phyloP scores from a whole-genome alignment of 2,329 filamentous ascomycete species.

The Cercospora sesami region DNA sequence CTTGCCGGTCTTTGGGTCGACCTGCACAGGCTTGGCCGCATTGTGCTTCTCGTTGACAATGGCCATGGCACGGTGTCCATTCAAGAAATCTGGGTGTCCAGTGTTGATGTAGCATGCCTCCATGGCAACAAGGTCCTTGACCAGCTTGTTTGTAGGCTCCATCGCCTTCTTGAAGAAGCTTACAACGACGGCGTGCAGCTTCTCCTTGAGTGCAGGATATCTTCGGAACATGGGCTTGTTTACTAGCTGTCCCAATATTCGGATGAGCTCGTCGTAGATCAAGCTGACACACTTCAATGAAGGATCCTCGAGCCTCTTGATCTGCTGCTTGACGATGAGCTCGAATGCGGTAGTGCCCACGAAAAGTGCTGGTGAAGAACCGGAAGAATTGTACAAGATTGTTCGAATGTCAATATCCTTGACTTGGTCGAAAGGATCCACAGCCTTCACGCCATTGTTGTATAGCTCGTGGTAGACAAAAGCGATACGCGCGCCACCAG shows the following conservation, averaged over 20 bases:
- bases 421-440: constrained; percentile 95
- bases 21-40: constrained; percentile 80
- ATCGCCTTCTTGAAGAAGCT: constrained; percentile 96
- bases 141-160: constrained; percentile 97
- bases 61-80: constrained; percentile 95
- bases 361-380: constrained; percentile 92
- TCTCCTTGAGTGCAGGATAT: constrained; percentile 94
- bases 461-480: constrained; percentile 99
- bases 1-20: constrained; percentile 98
- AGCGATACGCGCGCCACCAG: constrained; percentile 94
- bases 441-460: constrained; percentile 93
- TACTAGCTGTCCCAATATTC: constrained; percentile 87
- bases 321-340: constrained; percentile 97
- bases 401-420: constrained; percentile 98
- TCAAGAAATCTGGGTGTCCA: constrained; percentile 95
- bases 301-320: constrained; percentile 92
- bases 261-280: constrained; percentile 95
- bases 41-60: constrained; percentile 93
- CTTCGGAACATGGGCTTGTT: constrained; percentile 86
- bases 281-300: constrained; percentile 96
- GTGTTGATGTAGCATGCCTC: constrained; percentile 98
- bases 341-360: constrained; percentile 98
- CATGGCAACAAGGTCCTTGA: constrained; percentile 90
- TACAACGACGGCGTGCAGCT: constrained; percentile 90
- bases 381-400: constrained; percentile 98